Evolutionary conservation across 78 protist species (phyloP), one percentile per base, ranked within the genome.

Genomic region (Dictyostelium purpureum): DNA sequence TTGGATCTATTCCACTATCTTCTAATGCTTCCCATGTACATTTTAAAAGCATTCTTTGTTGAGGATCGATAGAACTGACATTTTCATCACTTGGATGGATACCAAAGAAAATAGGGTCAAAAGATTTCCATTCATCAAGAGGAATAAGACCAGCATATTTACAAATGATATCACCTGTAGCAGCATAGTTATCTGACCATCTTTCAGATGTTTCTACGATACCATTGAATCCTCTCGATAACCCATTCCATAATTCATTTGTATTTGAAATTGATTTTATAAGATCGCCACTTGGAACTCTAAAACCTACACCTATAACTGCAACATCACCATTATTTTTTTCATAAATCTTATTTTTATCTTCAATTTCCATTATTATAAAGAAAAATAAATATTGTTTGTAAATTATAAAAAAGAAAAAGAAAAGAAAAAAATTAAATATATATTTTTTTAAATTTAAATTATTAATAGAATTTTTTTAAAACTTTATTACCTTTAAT

Each of bases 31-130:
- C 95, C 63, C 74, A 70, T 16, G 82, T 31, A 51, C 28, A 43
- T 3, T 37, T 95, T 37, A 95, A 74, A 4, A 91, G 35, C 4
- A 96, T 19, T 14, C 97, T 65, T 57, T 96, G 97, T 81, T 95
- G 95, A 16, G 97, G 97, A 61, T 96, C 97, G 24, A 95, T 67
- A 26, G 35, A 24, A 24, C 5, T 18, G 24, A 96, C 89, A 57
- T 57, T 24, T 26, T 57, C 66, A 51, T 96, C 96, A 40, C 26
- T 81, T 24, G 88, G 94, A 5, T 87, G 12, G 1, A 96, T 65
- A 21, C 35, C 82, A 65, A 73, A 95, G 37, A 51, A 43, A 33
- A 79, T n/a, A 47, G 66, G 70, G 85, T 95, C 97, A 88, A 92
- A 87, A 31, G 37, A 43, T 51, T 66, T 66, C 85, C 85, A 71